Conservation (phyloP, 192 early-diverging fungal species). For the Rhizophlyctis rosea region DNA sequence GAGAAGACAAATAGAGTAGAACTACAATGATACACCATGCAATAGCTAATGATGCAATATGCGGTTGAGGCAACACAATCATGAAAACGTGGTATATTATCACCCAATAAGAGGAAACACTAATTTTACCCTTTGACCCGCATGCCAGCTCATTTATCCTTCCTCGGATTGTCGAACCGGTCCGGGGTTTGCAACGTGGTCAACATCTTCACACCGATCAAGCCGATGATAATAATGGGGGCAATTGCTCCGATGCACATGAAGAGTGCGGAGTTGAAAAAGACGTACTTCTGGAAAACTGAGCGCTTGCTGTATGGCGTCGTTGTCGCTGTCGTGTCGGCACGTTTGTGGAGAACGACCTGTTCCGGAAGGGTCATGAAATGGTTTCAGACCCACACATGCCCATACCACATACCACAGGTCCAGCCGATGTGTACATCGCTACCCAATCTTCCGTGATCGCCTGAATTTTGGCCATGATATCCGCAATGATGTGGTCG, state of each 20-base stretch:
- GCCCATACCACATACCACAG: too few relatives aligned
- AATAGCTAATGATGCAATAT: too few relatives aligned
- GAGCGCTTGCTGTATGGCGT: conserved; percentile 27
- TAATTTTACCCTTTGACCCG: too few relatives aligned
- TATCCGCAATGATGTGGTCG: background rate
- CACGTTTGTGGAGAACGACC: conserved; percentile 15
- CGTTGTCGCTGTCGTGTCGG: background rate
- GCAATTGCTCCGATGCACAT: conserved; percentile 25
- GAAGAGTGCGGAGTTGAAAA: conserved; percentile 24
- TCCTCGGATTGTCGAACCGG: conserved; percentile 20
- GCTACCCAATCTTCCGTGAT: background rate
- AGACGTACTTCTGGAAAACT: conserved; percentile 30
- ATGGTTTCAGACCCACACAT: background rate
- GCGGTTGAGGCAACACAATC: too few relatives aligned
- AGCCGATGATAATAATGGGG: conserved; percentile 18
- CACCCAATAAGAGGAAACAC: too few relatives aligned
- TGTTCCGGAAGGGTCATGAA: background rate
- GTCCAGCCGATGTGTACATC: background rate
- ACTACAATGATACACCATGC: too few relatives aligned
- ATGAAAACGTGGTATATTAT: too few relatives aligned
- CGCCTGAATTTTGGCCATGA: background rate
- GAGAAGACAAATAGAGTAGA: too few relatives aligned
- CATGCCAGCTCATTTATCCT: conserved; percentile 22
- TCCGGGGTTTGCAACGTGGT: conserved; percentile 17
- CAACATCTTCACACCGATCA: conserved; percentile 25